phyloP scores from a whole-genome alignment of 2,329 filamentous ascomycete genomes.

The Paecilomyces sp. region DNA sequence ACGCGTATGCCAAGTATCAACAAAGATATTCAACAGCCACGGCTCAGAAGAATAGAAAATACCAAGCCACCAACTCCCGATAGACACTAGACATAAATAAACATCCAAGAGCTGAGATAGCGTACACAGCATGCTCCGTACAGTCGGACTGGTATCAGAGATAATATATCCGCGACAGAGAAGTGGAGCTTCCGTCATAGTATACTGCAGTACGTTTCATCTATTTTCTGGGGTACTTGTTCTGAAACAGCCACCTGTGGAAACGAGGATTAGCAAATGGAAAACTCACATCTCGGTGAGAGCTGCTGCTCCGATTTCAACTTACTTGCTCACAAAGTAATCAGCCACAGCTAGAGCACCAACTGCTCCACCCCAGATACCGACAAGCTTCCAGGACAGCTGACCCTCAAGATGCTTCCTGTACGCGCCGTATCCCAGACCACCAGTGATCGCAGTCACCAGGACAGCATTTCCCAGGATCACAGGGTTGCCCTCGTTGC shows the following conservation, averaged over 20 bases:
- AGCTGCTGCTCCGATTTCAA: conserved; percentile 1
- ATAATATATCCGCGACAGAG: conserved; percentile 4
- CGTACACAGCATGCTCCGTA: background rate
- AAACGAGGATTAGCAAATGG: conserved; percentile 3
- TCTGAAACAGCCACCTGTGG: conserved; percentile 42
- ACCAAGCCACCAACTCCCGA: background rate
- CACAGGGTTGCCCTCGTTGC: conserved; percentile 41
- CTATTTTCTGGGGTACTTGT: conserved; percentile 45
- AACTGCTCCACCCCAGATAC: conserved; percentile 35
- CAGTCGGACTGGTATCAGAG: conserved; percentile 1
- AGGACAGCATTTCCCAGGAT: conserved; percentile 40
- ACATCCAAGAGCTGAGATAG: conserved; percentile 14
- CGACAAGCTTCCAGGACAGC: conserved; percentile 40
- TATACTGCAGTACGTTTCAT: background rate
- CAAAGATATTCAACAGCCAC: background rate
- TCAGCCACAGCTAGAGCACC: conserved; percentile 39
- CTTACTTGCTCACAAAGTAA: conserved; percentile 45
- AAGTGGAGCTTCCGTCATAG: background rate
- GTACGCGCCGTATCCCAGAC: conserved; percentile 42
- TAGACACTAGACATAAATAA: conserved; percentile 3
- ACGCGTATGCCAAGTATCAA: background rate
- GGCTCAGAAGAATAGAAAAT: background rate
- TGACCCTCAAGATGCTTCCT: conserved; percentile 38
- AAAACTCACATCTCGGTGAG: background rate
- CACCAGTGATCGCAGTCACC: conserved; percentile 32